Evolutionary conservation across 805 yeast species (phyloP).

Genomic region (Candida succiphila): DNA sequence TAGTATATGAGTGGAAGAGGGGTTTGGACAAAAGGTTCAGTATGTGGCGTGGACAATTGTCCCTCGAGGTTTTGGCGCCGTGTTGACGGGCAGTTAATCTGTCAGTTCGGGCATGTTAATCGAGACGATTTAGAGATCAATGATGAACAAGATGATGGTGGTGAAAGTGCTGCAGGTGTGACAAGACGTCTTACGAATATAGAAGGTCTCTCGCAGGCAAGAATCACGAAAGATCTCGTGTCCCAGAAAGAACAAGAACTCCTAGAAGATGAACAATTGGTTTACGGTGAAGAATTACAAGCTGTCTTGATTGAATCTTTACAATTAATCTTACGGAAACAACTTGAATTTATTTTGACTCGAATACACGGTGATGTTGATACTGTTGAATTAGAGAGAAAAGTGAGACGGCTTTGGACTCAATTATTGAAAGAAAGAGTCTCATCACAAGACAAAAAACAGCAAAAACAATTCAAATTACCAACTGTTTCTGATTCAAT

Average conservation of each 20-base stretch:
- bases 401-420: constrained; percentile 29
- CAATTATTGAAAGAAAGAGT: neutral
- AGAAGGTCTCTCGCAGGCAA: constrained; percentile 30
- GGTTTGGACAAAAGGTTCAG: constrained; percentile 57
- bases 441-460: neutral
- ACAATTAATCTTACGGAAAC: constrained; percentile 34
- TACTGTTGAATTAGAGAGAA: constrained; percentile 4
- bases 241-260: constrained; percentile 1
- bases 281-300: constrained; percentile 15
- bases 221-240: constrained; percentile 1
- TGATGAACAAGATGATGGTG: constrained; percentile 78
- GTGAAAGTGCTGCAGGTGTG: constrained; percentile 38
- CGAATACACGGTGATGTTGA: constrained; percentile 17
- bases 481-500: constrained; percentile 12
- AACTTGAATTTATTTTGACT: constrained; percentile 34
- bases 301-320: constrained; percentile 11
- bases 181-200: constrained; percentile 45
- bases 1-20: constrained; percentile 1
- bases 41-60: constrained; percentile 89
- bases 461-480: neutral
- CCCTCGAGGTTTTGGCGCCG: constrained; percentile 65
- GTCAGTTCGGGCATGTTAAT: constrained; percentile 86
- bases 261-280: neutral
- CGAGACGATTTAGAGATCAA: constrained; percentile 72
- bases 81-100: constrained; percentile 69